A percentile compares a stretch with the other conserved stretches of the same genome.
These are phyloP conservation scores for Filobasidium uniguttulatum DNA, from an alignment of 1,284 basidiomycete genomes.

Conservation along the genomic window DNA sequence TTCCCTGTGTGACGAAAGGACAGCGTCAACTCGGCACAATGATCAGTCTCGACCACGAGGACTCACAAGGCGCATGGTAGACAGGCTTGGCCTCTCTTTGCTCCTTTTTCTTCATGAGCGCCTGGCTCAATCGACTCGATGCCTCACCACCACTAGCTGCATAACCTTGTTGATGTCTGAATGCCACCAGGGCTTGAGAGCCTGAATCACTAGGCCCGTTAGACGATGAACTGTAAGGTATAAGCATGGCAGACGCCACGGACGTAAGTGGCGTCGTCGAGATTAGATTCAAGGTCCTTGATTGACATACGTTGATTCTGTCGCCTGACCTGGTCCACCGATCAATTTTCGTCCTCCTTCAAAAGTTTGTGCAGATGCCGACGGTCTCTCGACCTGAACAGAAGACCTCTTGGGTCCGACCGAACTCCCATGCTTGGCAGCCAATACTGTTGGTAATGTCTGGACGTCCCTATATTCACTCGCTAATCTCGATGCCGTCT, in stretches of 20 bases:
- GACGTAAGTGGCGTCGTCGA: no score
- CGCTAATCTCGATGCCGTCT: constrained; percentile 52
- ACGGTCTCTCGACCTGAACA: constrained; percentile 15
- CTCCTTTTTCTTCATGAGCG: constrained; percentile 77
- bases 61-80: constrained; percentile 66
- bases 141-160: constrained; percentile 35
- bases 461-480: constrained; percentile 78
- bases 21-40: background rate
- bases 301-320: background rate
- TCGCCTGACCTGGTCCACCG: constrained; percentile 4
- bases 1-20: constrained; percentile 54
- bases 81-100: constrained; percentile 83
- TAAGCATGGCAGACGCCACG: no score
- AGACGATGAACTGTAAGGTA: no score
- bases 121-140: constrained; percentile 50
- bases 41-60: background rate
- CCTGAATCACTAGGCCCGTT: background rate
- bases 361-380: background rate
- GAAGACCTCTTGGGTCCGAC: background rate
- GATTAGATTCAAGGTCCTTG: no score
- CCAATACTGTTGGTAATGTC: constrained; percentile 64
- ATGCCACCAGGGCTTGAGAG: constrained; percentile 27
- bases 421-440: constrained; percentile 51
- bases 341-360: constrained; percentile 9
- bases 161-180: constrained; percentile 37